Percentiles rank a stretch among this genome's conserved stretches.
These are phyloP conservation scores for Lavandula angustifolia DNA, from an alignment of 257 asterid species.

Conservation along the genomic window DNA sequence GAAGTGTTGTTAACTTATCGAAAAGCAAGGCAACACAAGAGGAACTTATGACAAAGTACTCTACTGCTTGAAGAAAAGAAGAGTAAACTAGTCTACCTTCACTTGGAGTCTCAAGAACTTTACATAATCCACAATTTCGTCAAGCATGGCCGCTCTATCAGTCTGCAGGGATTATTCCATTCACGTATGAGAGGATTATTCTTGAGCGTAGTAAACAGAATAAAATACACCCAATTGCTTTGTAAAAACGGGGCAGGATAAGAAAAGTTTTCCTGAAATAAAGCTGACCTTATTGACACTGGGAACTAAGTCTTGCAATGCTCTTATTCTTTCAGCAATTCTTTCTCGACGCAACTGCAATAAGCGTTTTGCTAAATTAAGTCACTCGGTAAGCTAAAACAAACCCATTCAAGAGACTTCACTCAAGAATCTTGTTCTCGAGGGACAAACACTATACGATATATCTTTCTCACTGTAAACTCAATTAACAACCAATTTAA, in stretches of 20 bases:
- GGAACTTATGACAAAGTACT: conserved; percentile 20
- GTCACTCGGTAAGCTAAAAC: conserved; percentile 14
- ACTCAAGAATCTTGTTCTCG: not conserved
- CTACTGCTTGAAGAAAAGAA: conserved; percentile 4
- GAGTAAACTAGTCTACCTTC: conserved; percentile 52
- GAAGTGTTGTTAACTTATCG: too few species aligned
- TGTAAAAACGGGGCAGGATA: not conserved
- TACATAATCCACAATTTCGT: conserved; percentile 93
- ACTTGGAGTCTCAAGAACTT: conserved; percentile 97
- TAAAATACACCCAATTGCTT: not conserved
- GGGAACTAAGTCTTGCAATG: conserved; percentile 97
- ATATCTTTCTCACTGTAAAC: conserved; percentile 18
- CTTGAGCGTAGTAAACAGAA: conserved; percentile 4
- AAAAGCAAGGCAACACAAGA: conserved; percentile 15
- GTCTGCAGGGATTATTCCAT: conserved; percentile 51
- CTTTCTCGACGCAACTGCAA: conserved; percentile 89
- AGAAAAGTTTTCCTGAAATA: not conserved
- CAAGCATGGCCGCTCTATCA: conserved; percentile 98
- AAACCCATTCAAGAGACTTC: not conserved
- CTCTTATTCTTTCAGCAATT: conserved; percentile 94
- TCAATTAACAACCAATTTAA: conserved; percentile 7
- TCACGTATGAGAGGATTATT: conserved; percentile 24
- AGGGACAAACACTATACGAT: not conserved
- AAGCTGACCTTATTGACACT: conserved; percentile 85
- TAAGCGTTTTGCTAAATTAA: conserved; percentile 1